Conservation (phyloP, 495 filamentous ascomycete species). For the Aspergillus campestris region DNA sequence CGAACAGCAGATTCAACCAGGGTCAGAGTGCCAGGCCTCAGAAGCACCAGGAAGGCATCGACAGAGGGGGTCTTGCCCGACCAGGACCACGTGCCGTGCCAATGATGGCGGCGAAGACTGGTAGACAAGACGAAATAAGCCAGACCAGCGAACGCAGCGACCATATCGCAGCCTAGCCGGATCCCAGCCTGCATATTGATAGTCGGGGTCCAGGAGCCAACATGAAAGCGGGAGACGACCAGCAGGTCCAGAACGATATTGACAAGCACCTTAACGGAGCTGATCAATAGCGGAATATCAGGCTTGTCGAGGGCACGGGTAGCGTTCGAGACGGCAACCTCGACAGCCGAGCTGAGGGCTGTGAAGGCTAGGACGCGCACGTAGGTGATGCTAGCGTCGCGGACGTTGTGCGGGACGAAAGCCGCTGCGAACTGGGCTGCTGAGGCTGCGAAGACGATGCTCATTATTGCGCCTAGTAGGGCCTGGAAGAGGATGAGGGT, state of each 20-base stretch:
- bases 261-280: constrained; percentile 48
- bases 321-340: constrained; percentile 51
- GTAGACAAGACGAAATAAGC: constrained; percentile 48
- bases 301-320: constrained; percentile 64
- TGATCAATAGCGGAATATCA: constrained; percentile 65
- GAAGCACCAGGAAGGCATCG: constrained; percentile 39
- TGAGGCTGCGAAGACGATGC: constrained; percentile 49
- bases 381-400: constrained; percentile 50
- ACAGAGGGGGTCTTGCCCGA: constrained; percentile 20
- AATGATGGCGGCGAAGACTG: background rate
- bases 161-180: constrained; percentile 51
- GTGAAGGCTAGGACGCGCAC: constrained; percentile 57
- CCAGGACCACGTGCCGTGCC: background rate
- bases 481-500: constrained; percentile 56
- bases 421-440: constrained; percentile 46
- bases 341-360: constrained; percentile 52
- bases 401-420: constrained; percentile 56
- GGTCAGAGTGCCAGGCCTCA: constrained; percentile 47
- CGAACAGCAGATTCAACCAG: constrained; percentile 58
- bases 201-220: constrained; percentile 43
- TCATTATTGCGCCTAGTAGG: constrained; percentile 50
- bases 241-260: constrained; percentile 66
- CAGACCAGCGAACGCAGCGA: constrained; percentile 49
- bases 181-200: constrained; percentile 58
- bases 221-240: constrained; percentile 61